phyloP scores from a whole-genome alignment of 129 eudicot genomes.

The Smallanthus sonchifolius region DNA sequence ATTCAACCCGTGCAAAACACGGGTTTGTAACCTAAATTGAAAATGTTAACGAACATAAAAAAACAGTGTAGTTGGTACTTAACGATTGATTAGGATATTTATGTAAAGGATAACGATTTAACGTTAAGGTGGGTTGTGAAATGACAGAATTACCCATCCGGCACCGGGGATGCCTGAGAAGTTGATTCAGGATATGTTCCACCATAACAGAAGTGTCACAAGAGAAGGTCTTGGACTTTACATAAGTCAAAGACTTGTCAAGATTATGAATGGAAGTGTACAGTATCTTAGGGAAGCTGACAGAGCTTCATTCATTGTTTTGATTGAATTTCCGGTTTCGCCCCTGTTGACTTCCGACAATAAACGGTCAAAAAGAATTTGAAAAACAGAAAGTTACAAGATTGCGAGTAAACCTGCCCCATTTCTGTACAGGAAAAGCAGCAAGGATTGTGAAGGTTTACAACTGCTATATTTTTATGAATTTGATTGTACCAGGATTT shows the following conservation, averaged over 20 bases:
- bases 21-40: too few relatives aligned
- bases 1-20: too few relatives aligned
- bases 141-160: conserved; percentile 80
- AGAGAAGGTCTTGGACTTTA: conserved; percentile 90
- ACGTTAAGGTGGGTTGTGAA: conserved; percentile 5
- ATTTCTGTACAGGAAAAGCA: not conserved
- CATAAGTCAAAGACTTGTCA: conserved; percentile 75
- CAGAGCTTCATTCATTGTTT: conserved; percentile 60
- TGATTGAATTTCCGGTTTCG: conserved; percentile 56
- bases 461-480: not conserved
- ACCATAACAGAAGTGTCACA: conserved; percentile 41
- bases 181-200: conserved; percentile 21
- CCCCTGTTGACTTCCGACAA: conserved; percentile 22
- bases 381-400: conserved; percentile 11
- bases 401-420: not conserved
- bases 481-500: not conserved
- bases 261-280: conserved; percentile 22
- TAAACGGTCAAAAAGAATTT: conserved; percentile 28
- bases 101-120: too few relatives aligned
- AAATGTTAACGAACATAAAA: too few relatives aligned
- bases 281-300: conserved; percentile 58
- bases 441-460: not conserved
- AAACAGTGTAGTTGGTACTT: too few relatives aligned
- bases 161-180: conserved; percentile 88
- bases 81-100: too few relatives aligned